These are phyloP conservation scores for Globisporangium ultimum DNA, from an alignment of 352 stramenopile species.

Conservation along the genomic window DNA sequence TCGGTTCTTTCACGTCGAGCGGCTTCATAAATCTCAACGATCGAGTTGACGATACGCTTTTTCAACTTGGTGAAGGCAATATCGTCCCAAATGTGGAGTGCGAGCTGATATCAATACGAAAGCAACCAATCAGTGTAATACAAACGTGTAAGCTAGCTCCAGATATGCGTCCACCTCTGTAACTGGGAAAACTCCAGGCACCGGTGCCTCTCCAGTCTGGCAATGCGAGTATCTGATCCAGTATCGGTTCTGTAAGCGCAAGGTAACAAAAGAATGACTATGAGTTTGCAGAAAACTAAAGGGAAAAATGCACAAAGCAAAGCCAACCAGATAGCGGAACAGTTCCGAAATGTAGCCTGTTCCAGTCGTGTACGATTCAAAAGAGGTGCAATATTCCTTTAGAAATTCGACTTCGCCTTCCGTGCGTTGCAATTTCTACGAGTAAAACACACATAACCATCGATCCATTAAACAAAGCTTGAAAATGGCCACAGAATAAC, in stretches of 20 bases:
- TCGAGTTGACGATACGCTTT: constrained; percentile 53
- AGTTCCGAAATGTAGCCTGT: constrained; percentile 81
- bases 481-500: too few relatives aligned
- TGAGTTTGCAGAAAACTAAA: background rate
- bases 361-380: constrained; percentile 70
- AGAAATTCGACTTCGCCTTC: constrained; percentile 68
- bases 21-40: constrained; percentile 65
- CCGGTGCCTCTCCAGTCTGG: constrained; percentile 75
- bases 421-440: constrained; percentile 49
- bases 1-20: constrained; percentile 51
- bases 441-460: background rate
- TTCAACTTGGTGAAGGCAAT: constrained; percentile 72
- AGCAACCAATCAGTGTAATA: background rate
- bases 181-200: constrained; percentile 79
- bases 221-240: constrained; percentile 88
- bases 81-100: constrained; percentile 84
- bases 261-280: background rate
- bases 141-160: background rate
- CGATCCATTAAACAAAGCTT: background rate
- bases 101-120: constrained; percentile 35
- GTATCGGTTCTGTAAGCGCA: constrained; percentile 60
- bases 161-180: constrained; percentile 46
- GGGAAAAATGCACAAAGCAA: background rate
- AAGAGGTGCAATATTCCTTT: constrained; percentile 59
- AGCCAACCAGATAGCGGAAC: constrained; percentile 68